Conservation (phyloP, 345 rosid species). For the Eucalyptus virginea region DNA sequence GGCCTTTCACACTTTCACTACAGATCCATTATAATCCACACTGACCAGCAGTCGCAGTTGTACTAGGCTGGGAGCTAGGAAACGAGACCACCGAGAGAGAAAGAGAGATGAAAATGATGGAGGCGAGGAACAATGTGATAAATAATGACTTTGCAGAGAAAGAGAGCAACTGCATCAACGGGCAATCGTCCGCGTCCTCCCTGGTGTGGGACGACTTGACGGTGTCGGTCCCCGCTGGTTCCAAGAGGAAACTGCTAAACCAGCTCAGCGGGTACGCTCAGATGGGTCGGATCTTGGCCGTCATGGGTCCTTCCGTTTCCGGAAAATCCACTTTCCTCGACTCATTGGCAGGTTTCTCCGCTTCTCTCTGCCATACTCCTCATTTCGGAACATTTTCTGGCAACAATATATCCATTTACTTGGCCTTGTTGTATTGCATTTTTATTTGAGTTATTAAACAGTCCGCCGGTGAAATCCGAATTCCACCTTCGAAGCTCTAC, state of each 20-base stretch:
- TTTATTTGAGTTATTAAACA: not conserved
- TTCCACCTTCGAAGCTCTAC: not conserved
- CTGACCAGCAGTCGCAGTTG: no score
- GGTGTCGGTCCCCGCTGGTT: not conserved
- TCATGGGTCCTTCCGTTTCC: slow-evolving; percentile 33
- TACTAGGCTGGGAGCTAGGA: not conserved
- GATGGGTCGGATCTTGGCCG: slow-evolving; percentile 12
- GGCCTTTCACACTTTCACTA: no score
- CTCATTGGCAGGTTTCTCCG: slow-evolving; percentile 13
- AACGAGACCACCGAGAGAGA: not conserved
- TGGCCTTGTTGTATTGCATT: not conserved
- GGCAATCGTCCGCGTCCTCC: not conserved
- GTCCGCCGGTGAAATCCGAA: not conserved
- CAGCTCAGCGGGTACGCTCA: slow-evolving; percentile 11
- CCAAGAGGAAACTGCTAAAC: not conserved
- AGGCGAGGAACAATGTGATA: not conserved
- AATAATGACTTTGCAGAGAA: not conserved
- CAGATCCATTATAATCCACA: no score
- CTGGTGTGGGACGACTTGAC: slow-evolving; percentile 19
- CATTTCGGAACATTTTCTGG: not conserved
- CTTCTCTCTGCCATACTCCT: not conserved
- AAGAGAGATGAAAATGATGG: not conserved
- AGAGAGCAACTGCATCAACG: not conserved
- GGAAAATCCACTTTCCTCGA: slow-evolving; percentile 27
- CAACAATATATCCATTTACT: not conserved